Conservation (phyloP, 2,329 filamentous ascomycete genomes). For the Paecilomyces sp. region DNA sequence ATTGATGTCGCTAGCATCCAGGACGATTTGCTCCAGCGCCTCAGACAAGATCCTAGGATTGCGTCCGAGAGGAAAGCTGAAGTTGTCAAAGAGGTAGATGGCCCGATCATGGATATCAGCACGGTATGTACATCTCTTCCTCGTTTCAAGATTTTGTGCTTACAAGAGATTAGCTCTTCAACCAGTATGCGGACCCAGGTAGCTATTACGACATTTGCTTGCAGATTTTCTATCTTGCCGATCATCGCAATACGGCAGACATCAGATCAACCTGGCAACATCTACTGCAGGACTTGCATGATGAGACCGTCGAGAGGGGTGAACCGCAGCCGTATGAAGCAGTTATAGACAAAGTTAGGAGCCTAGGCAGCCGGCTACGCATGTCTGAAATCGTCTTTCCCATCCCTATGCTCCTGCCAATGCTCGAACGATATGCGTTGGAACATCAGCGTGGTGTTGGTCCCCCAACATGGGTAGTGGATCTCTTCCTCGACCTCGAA, state of each 20-base stretch:
- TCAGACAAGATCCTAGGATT: constrained; percentile 67
- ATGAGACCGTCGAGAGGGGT: constrained; percentile 39
- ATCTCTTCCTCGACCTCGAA: constrained; percentile 58
- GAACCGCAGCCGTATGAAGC: constrained; percentile 42
- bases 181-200: constrained; percentile 81
- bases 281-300: constrained; percentile 66
- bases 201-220: constrained; percentile 92
- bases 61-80: constrained; percentile 54
- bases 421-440: constrained; percentile 49
- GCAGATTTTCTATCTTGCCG: constrained; percentile 83
- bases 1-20: constrained; percentile 94
- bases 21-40: constrained; percentile 75
- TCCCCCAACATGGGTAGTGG: constrained; percentile 53
- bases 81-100: constrained; percentile 63
- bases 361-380: constrained; percentile 49
- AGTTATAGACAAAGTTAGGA: constrained; percentile 48
- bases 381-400: constrained; percentile 52
- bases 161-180: constrained; percentile 62
- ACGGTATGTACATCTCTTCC: constrained; percentile 51
- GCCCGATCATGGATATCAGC: constrained; percentile 68
- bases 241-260: constrained; percentile 80
- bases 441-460: constrained; percentile 42
- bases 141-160: not conserved
- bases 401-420: constrained; percentile 46
- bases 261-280: constrained; percentile 80